Evolutionary conservation across 2,329 filamentous ascomycete species (phyloP).

Genomic region (Xylaria sp.): DNA sequence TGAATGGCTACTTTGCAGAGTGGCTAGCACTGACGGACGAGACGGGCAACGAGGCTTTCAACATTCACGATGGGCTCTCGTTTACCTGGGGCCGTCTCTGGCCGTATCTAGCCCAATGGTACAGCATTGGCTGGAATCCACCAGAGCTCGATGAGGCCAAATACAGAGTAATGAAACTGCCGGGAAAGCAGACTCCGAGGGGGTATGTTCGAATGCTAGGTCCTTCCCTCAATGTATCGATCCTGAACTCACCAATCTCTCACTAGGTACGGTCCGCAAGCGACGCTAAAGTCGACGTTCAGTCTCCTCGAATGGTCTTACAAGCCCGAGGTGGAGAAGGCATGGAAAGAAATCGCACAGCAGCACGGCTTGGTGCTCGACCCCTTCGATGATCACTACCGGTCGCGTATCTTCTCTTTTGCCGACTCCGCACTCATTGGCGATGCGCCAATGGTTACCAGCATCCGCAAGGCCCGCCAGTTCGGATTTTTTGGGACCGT

Average conservation of each 20-base stretch:
- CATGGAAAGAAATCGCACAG: conserved; percentile 2
- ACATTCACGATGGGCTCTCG: conserved; percentile 8
- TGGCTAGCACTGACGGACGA: conserved; percentile 8
- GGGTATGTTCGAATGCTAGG: neutral
- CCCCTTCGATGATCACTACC: conserved; percentile 14
- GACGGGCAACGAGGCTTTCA: conserved; percentile 12
- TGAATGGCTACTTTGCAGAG: conserved; percentile 7
- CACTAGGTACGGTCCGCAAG: conserved; percentile 5
- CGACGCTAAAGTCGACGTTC: conserved; percentile 2
- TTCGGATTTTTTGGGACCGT: conserved; percentile 13
- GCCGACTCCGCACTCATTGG: conserved; percentile 12
- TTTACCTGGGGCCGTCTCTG: conserved; percentile 14
- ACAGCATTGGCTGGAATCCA: neutral
- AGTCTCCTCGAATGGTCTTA: conserved; percentile 10
- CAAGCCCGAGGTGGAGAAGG: neutral
- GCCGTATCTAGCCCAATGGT: conserved; percentile 1
- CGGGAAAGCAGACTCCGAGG: neutral
- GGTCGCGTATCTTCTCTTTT: conserved; percentile 16
- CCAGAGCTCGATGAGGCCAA: neutral
- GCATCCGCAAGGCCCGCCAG: conserved; percentile 10
- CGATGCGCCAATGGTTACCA: conserved; percentile 11
- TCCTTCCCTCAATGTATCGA: neutral
- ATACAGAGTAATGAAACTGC: conserved; percentile 1
- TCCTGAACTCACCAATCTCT: neutral
- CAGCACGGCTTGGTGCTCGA: conserved; percentile 11